Evolutionary conservation across 1,284 basidiomycete genomes (phyloP).

Genomic region (Boletellus deceptivus): DNA sequence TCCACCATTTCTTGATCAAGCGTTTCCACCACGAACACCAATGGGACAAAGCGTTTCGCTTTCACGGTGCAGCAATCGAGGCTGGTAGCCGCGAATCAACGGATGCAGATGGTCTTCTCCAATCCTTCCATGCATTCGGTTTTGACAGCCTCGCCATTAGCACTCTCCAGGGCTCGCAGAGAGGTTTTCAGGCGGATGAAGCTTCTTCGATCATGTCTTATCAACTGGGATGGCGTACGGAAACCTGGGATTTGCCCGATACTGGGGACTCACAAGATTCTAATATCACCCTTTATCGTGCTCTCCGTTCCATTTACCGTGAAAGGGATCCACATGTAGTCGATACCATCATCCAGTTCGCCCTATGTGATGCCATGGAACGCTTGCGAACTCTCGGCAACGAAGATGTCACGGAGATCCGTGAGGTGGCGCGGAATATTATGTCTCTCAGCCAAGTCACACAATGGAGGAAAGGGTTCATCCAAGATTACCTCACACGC

Average conservation of each 20-base stretch:
- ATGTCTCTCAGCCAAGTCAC: slow-evolving; percentile 78
- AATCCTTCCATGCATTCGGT: slow-evolving; percentile 84
- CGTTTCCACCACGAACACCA: slow-evolving; percentile 91
- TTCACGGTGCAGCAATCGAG: slow-evolving; percentile 85
- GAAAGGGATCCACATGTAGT: slow-evolving; percentile 58
- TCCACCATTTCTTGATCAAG: slow-evolving; percentile 75
- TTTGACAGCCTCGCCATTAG: slow-evolving; percentile 79
- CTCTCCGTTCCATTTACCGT: slow-evolving; percentile 75
- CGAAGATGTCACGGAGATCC: slow-evolving; percentile 77
- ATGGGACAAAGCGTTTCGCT: slow-evolving; percentile 88
- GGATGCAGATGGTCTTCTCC: slow-evolving; percentile 58
- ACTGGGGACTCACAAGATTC: slow-evolving; percentile 41
- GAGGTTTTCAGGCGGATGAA: slow-evolving; percentile 34
- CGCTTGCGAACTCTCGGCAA: slow-evolving; percentile 66
- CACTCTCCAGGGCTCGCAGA: slow-evolving; percentile 48
- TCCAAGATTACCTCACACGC: slow-evolving; percentile 39
- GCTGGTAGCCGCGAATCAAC: slow-evolving; percentile 41
- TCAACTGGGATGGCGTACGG: slow-evolving; percentile 85
- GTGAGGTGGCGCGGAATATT: slow-evolving; percentile 62
- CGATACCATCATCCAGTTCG: slow-evolving; percentile 46
- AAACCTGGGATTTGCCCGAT: slow-evolving; percentile 89
- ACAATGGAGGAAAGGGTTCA: slow-evolving; percentile 46
- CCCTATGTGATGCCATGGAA: slow-evolving; percentile 60
- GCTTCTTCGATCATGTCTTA: slow-evolving; percentile 60
- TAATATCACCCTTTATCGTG: slow-evolving; percentile 70